Percentiles rank a stretch among this genome's conserved stretches.
These are phyloP conservation scores for Phaffia tasmanica DNA, from an alignment of 768 basidiomycete genomes.

Conservation along the genomic window DNA sequence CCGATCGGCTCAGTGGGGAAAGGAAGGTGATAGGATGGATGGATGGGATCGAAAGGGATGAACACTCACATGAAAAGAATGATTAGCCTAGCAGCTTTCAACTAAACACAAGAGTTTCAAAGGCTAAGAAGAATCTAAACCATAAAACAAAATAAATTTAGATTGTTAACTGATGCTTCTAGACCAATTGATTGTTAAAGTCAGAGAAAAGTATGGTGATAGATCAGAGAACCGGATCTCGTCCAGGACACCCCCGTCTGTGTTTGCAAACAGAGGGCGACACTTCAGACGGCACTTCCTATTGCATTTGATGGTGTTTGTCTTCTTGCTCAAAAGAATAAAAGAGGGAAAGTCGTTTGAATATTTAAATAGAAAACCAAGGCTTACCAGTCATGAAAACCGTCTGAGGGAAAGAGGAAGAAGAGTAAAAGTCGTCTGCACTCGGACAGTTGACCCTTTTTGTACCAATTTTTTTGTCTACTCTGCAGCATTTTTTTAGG, in stretches of 20 bases:
- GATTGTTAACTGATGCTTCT: background rate
- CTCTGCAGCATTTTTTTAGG: no score
- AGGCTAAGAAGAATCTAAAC: no score
- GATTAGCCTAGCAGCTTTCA: background rate
- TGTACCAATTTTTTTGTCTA: no score
- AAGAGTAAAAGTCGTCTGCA: no score
- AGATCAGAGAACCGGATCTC: slow-evolving; percentile 2
- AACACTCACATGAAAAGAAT: background rate
- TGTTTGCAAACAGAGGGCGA: background rate
- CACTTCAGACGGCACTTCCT: slow-evolving; percentile 10
- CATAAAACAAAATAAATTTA: background rate
- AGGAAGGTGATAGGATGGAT: background rate
- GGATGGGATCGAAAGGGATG: background rate
- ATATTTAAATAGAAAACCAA: no score
- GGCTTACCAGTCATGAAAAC: no score
- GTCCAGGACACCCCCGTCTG: background rate
- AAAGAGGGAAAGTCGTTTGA: background rate
- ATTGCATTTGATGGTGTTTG: slow-evolving; percentile 4
- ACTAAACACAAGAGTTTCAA: background rate
- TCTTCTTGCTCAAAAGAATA: background rate
- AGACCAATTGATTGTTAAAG: background rate
- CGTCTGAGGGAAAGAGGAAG: no score
- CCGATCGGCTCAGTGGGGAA: background rate
- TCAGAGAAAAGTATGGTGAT: background rate
- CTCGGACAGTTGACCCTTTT: no score